Percentiles rank a stretch among this genome's conserved stretches.
These are phyloP conservation scores for Trichocladium uniseriatum DNA, from an alignment of 495 filamentous ascomycete genomes.

Conservation along the genomic window DNA sequence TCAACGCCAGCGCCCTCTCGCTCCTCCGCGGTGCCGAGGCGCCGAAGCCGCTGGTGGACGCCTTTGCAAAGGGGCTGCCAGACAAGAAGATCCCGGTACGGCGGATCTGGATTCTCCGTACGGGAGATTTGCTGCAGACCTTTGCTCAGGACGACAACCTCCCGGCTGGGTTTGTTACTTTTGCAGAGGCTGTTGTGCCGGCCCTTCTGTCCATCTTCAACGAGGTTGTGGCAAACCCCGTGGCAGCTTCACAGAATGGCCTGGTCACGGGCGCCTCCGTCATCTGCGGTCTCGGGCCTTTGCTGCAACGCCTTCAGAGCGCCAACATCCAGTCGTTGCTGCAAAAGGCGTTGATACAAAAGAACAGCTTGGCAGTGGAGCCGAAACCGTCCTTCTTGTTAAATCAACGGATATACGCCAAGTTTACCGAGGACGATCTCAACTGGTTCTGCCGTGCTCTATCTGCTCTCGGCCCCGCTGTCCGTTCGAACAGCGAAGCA, in stretches of 20 bases:
- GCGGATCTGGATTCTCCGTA: constrained; percentile 68
- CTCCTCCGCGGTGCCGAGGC: constrained; percentile 49
- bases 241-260: constrained; percentile 66
- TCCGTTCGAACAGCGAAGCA: constrained; percentile 21
- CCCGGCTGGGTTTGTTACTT: constrained; percentile 39
- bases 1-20: constrained; percentile 51
- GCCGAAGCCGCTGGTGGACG: constrained; percentile 54
- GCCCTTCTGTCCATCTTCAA: constrained; percentile 65
- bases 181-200: constrained; percentile 50
- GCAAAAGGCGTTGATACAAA: constrained; percentile 51
- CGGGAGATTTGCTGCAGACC: constrained; percentile 63
- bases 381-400: constrained; percentile 80
- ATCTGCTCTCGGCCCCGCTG: constrained; percentile 43
- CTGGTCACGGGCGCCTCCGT: constrained; percentile 65
- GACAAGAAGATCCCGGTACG: constrained; percentile 76
- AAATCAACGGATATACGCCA: constrained; percentile 73
- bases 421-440: constrained; percentile 65
- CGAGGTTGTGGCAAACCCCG: constrained; percentile 67
- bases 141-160: constrained; percentile 34
- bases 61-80: constrained; percentile 67
- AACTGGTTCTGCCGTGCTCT: constrained; percentile 68
- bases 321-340: constrained; percentile 36
- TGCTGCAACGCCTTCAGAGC: constrained; percentile 35
- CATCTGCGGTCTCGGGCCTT: constrained; percentile 50
- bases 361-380: constrained; percentile 52